Conservation (phyloP, 2,329 filamentous ascomycete genomes). For the Rhynchosporium secalis region DNA sequence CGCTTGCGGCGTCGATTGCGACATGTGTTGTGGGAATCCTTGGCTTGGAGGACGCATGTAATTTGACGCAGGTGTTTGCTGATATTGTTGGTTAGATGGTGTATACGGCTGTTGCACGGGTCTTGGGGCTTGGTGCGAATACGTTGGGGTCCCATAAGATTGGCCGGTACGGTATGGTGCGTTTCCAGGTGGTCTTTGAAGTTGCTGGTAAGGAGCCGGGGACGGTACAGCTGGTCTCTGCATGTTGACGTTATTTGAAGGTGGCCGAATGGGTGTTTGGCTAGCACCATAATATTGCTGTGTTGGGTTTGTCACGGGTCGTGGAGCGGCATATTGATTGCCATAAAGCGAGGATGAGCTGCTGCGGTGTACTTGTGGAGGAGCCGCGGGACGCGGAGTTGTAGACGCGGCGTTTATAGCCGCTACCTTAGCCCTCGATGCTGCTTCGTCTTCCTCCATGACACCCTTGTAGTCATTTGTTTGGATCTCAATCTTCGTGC, state of each 20-base stretch:
- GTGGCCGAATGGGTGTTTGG: constrained; percentile 37
- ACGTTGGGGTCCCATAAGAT: constrained; percentile 35
- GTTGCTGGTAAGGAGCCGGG: constrained; percentile 33
- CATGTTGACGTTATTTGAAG: constrained; percentile 28
- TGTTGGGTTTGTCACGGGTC: constrained; percentile 23
- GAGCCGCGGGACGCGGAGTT: constrained; percentile 26
- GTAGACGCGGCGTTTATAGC: constrained; percentile 28
- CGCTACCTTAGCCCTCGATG: constrained; percentile 34
- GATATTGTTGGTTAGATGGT: constrained; percentile 31
- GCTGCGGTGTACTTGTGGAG: constrained; percentile 33
- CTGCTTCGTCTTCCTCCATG: constrained; percentile 53
- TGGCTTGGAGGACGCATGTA: constrained; percentile 33
- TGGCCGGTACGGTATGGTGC: constrained; percentile 34
- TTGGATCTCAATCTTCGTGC: constrained; percentile 51
- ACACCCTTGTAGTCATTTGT: constrained; percentile 51
- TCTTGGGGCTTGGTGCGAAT: constrained; percentile 36
- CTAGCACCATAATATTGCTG: constrained; percentile 34
- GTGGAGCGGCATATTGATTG: constrained; percentile 38
- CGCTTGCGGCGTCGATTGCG: constrained; percentile 28
- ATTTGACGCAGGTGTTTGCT: constrained; percentile 27
- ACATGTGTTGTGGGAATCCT: constrained; percentile 28
- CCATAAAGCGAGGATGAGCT: constrained; percentile 37
- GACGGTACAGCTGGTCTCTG: constrained; percentile 36
- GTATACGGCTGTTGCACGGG: constrained; percentile 36
- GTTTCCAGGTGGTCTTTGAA: constrained; percentile 31